phyloP scores from a whole-genome alignment of 73 alveolate genomes.

The Tetrahymena malaccensis region DNA sequence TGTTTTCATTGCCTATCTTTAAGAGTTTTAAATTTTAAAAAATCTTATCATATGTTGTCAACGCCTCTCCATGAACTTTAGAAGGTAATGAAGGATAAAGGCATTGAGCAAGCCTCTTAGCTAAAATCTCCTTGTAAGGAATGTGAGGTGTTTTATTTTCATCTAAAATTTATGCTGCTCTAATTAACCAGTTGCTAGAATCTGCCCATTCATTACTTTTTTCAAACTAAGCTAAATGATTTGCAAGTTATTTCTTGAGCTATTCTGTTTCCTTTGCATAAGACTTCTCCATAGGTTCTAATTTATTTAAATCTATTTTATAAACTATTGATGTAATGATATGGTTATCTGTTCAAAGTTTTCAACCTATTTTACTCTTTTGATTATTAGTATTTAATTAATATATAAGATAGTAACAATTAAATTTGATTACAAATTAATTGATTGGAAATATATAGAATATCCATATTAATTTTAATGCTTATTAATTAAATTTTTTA shows the following conservation, averaged over 20 bases:
- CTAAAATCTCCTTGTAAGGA: neutral
- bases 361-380: neutral
- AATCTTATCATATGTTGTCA: neutral
- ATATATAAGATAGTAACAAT: neutral
- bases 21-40: neutral
- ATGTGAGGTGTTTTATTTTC: neutral
- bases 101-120: neutral
- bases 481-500: neutral
- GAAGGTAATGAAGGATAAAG: neutral
- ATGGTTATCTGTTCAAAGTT: neutral
- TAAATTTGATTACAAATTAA: neutral
- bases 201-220: neutral
- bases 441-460: neutral
- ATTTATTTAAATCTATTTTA: neutral
- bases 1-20: neutral
- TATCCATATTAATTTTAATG: neutral
- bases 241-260: neutral
- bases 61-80: neutral
- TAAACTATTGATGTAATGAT: neutral
- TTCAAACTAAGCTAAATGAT: neutral
- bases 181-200: neutral
- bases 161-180: neutral
- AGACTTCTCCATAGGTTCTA: neutral
- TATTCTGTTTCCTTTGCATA: neutral
- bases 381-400: no score